Conservation (phyloP, 2,329 filamentous ascomycete genomes). For the Delphinella strobiligena region DNA sequence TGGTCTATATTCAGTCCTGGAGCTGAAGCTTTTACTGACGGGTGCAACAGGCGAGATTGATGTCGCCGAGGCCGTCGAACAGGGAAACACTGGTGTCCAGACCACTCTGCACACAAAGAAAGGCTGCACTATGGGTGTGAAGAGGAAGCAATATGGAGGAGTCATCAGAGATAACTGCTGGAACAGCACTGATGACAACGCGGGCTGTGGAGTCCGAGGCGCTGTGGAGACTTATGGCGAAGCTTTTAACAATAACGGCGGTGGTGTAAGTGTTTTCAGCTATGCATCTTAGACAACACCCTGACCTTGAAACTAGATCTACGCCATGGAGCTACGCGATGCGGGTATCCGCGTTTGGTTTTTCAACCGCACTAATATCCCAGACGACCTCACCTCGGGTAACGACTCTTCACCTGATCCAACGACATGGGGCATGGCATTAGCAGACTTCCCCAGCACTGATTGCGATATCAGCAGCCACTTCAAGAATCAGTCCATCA, state of each 20-base stretch:
- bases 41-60: constrained; percentile 26
- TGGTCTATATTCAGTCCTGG: constrained; percentile 10
- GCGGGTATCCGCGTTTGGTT: constrained; percentile 45
- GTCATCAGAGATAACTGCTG: constrained; percentile 26
- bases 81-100: constrained; percentile 17
- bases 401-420: constrained; percentile 43
- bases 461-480: constrained; percentile 47
- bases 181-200: constrained; percentile 27
- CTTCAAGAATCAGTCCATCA: constrained; percentile 54
- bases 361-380: constrained; percentile 23
- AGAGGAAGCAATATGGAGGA: constrained; percentile 61
- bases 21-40: constrained; percentile 15
- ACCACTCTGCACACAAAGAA: constrained; percentile 24
- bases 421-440: constrained; percentile 47
- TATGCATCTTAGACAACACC: too few relatives aligned
- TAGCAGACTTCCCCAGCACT: constrained; percentile 53
- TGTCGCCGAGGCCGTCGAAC: constrained; percentile 26
- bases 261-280: constrained; percentile 15
- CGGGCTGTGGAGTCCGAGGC: constrained; percentile 49
- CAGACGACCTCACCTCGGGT: constrained; percentile 29
- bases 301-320: constrained; percentile 13
- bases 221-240: constrained; percentile 19
- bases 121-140: constrained; percentile 19
- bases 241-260: constrained; percentile 32
- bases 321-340: constrained; percentile 49